A percentile compares a stretch with the other conserved stretches of the same genome.
Evolutionary conservation across 2,329 filamentous ascomycete species (phyloP).

Genomic region (Westerdykella aurantiaca): DNA sequence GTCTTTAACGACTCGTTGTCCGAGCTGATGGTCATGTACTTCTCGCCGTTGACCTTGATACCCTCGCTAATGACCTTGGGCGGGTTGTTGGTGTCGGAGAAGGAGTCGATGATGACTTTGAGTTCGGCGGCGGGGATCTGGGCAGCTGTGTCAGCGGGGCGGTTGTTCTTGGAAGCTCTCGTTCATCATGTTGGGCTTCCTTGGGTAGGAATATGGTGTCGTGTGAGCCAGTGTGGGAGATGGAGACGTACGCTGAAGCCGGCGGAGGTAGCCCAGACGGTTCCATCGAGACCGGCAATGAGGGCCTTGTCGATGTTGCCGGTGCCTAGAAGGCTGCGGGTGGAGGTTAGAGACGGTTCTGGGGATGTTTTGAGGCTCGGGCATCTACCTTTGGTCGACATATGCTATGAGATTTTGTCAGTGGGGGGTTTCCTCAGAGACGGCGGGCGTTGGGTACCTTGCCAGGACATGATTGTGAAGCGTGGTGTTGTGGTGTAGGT

Average conservation of each 20-base stretch:
- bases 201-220: neutral
- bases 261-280: slow-evolving; percentile 76
- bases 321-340: slow-evolving; percentile 37
- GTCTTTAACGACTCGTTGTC: slow-evolving; percentile 77
- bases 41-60: slow-evolving; percentile 67
- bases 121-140: slow-evolving; percentile 52
- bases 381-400: slow-evolving; percentile 36
- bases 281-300: slow-evolving; percentile 47
- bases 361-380: neutral
- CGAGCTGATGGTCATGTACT: slow-evolving; percentile 70
- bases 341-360: slow-evolving; percentile 5
- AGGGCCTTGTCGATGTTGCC: slow-evolving; percentile 45
- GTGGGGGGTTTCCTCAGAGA: slow-evolving; percentile 8
- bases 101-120: slow-evolving; percentile 47
- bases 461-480: slow-evolving; percentile 38
- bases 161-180: slow-evolving; percentile 1
- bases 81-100: slow-evolving; percentile 53
- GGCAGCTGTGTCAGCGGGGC: slow-evolving; percentile 4
- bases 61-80: slow-evolving; percentile 67
- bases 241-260: slow-evolving; percentile 65
- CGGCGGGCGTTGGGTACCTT: slow-evolving; percentile 29
- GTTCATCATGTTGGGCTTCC: neutral
- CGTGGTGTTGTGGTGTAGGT: slow-evolving; percentile 1
- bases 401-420: slow-evolving; percentile 33
- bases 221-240: neutral